Percentiles rank a stretch among this genome's conserved stretches.
Conservation (phyloP, 2,329 filamentous ascomycete species). For the Phyllosticta paracitricarpa region DNA sequence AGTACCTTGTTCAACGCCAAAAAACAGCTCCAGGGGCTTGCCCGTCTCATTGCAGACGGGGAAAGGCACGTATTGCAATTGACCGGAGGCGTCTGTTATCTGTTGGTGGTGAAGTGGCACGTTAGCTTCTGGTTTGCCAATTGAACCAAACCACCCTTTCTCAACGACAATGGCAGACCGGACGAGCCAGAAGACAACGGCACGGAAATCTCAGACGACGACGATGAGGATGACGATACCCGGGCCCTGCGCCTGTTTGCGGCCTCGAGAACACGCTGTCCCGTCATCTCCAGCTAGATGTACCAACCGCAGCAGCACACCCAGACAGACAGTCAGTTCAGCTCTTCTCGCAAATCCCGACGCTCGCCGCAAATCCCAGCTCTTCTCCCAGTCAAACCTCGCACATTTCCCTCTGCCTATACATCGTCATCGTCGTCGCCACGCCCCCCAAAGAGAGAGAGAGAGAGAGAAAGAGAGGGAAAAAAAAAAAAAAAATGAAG, state of each 20-base stretch:
- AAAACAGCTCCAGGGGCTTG: constrained; percentile 71
- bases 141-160: background rate
- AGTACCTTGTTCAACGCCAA: constrained; percentile 58
- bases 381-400: background rate
- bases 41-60: constrained; percentile 81
- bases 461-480: background rate
- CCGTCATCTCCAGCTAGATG: no score
- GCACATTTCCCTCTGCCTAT: no score
- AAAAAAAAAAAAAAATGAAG: background rate
- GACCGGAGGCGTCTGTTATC: constrained; percentile 68
- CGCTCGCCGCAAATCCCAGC: background rate
- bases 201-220: background rate
- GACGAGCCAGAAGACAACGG: background rate
- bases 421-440: no score
- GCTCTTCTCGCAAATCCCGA: background rate
- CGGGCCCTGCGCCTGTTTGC: no score
- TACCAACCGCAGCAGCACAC: no score
- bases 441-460: background rate
- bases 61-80: constrained; percentile 88
- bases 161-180: background rate
- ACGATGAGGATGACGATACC: background rate
- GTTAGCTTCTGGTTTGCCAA: background rate
- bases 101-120: constrained; percentile 4
- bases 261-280: no score
- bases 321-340: no score